Conservation (phyloP, 2,329 filamentous ascomycete species). For the Trichophyton benhamiae region DNA sequence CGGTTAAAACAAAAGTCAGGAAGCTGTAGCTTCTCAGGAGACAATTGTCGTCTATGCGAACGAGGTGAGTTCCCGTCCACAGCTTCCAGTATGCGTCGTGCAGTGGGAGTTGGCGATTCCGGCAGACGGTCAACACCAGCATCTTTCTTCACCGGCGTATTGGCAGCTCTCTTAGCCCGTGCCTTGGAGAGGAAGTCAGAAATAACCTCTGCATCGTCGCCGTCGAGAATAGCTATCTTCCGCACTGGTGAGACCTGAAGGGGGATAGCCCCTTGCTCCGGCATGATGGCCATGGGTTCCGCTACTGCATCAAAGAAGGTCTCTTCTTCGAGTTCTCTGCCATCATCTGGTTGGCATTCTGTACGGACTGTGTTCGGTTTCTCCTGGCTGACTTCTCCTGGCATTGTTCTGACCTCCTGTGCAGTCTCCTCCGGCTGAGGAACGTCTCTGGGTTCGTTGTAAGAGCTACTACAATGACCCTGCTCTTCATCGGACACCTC, state of each 20-base stretch:
- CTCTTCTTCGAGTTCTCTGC: not conserved
- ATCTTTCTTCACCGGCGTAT: not conserved
- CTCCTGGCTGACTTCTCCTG: not conserved
- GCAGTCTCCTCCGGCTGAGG: not conserved
- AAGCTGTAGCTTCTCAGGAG: not conserved
- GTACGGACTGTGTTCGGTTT: not conserved
- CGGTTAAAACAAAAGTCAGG: not conserved
- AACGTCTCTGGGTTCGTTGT: not conserved
- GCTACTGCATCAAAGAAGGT: not conserved
- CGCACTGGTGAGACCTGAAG: not conserved
- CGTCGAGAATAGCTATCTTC: conserved; percentile 23
- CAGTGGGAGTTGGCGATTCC: not conserved
- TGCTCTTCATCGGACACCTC: not conserved
- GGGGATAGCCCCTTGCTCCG: not conserved
- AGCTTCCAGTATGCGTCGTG: conserved; percentile 25
- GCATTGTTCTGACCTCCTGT: not conserved
- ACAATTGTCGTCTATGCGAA: conserved; percentile 15
- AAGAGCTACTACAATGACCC: not conserved
- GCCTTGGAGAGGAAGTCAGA: conserved; percentile 32
- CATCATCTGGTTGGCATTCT: not conserved
- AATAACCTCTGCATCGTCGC: conserved; percentile 29
- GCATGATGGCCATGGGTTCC: not conserved
- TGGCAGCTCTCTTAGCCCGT: conserved; percentile 24
- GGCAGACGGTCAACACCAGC: not conserved
- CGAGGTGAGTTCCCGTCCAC: conserved; percentile 30